Conservation (phyloP, 306 rosid genomes). For the Trifolium subterraneum region DNA sequence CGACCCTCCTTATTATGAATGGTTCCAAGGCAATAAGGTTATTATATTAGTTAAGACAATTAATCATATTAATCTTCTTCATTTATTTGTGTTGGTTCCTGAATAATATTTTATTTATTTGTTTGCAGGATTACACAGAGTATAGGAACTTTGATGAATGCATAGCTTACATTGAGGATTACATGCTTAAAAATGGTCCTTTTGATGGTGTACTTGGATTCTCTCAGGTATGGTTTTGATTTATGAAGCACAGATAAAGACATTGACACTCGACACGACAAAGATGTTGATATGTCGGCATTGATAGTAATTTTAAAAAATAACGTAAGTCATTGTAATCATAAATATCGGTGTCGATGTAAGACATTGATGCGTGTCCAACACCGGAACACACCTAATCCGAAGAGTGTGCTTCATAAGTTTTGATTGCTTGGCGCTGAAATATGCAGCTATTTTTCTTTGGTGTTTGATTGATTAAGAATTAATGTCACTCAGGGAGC, state of each 20-base stretch:
- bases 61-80: background rate
- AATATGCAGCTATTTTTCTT: background rate
- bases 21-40: slow-evolving; percentile 64
- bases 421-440: background rate
- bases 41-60: background rate
- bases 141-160: slow-evolving; percentile 54
- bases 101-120: background rate
- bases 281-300: too few relatives aligned
- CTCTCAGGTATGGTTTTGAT: slow-evolving; percentile 45
- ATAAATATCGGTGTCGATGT: too few relatives aligned
- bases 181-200: slow-evolving; percentile 60
- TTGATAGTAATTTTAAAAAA: too few relatives aligned
- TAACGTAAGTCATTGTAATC: too few relatives aligned
- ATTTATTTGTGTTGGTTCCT: background rate
- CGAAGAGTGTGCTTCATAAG: too few relatives aligned
- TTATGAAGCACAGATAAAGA: too few relatives aligned
- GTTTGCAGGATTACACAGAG: slow-evolving; percentile 40
- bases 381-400: too few relatives aligned
- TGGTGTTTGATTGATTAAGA: background rate
- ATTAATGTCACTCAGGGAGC: slow-evolving; percentile 50
- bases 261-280: too few relatives aligned
- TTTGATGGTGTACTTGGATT: slow-evolving; percentile 64
- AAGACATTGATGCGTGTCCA: too few relatives aligned
- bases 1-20: slow-evolving; percentile 63
- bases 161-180: slow-evolving; percentile 53